Evolutionary conservation across 345 rosid species (phyloP), one percentile per base, ranked within the genome.

Genomic region (Moringa oleifera): DNA sequence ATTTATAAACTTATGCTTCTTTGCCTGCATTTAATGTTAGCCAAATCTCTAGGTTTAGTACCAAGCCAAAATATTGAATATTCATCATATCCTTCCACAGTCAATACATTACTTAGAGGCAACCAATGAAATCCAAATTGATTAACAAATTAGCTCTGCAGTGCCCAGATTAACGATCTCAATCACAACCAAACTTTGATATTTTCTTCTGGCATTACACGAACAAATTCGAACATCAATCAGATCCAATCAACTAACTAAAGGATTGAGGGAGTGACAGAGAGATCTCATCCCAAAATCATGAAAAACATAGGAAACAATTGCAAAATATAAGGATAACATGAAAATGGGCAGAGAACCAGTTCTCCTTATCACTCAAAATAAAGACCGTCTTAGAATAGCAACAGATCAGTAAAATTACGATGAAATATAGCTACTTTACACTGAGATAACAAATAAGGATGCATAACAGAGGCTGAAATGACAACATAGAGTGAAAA

Each of bases 231-330:
- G 25, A 36, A 11, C 53, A 57, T 15, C 57, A 49, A 2, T 12
- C 51, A 72, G 79, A 80, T 80, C 81, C 59, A 45, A 23, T 62
- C 51, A 23, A 17, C 31, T 23, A 15, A 20, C 23, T 20, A 16
- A 49, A 18, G 20, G 52, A 64, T 57, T 62, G n/a, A 46, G 19
- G 23, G 33, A 17, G 25, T 33, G 19, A 20, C 5, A 0, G 2
- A 18, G 58, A 65, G 74, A 64, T 54, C 71, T 53, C 21, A 59
- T 53, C 64, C 1, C 56, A 20, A 18, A 31, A 17, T 41, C 47
- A 41, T 7, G 47, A 41, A 41, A 15, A 41, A 1, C 6, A 57
- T 23, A 28, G 8, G 50, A 31, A 12, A 51, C 8, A 23, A 22
- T 1, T 3, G 6, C 5, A 8, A 22, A 47, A 18, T 0, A 0